Base-by-base conservation (phyloP, 2,329 filamentous ascomycete genomes). In the Penicillium sclerotigenum region DNA sequence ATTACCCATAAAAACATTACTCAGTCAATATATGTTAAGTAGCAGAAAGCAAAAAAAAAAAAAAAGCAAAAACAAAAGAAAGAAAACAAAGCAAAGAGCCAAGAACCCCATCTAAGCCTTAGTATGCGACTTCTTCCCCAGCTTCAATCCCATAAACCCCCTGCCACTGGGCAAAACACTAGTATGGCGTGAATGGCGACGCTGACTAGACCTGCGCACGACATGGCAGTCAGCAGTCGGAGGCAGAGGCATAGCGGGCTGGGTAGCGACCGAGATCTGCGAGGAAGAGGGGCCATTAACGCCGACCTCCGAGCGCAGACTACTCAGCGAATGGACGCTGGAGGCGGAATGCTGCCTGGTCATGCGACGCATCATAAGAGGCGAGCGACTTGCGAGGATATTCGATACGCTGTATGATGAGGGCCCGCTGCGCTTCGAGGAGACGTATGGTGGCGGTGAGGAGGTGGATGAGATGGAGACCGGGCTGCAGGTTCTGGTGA, bases 251-350 rank as follows among this genome's bases (percentile, higher is more conserved):
- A 50, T 38, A 11, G 10, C 11, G 0, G 49, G 26, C 29, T 62
- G 63, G 1, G 57, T 46, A 5, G 52, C 37, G 3, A 60, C 34
- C 0, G 56, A 34, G 22, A 48, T 40, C 41, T 52, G 53, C 34
- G 53, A 56, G 1, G 47, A 52, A 40, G 53, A 43, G 5, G 56
- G 37, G 2, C n/a, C 53, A n/a, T 38, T 16, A 9, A 48, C 37
- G 38, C 65, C 66, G 33, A 67, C 57, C 34, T 71, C 70, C 0
- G 69, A 69, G 5, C 65, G 68, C 13, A 72, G 58, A 33, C 67
- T 71, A 52, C 60, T 70, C n/a, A 65, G 51, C 0, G 69, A 72
- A 43, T 64, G 54, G 1, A 69, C 56, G 46, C 68, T 70, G 6
- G 63, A 62, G 0, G 62, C 48, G 0, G 68, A 68, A 46, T 68